Evolutionary conservation across 2,329 filamentous ascomycete species (phyloP).

Genomic region (Mariannaea elegans): DNA sequence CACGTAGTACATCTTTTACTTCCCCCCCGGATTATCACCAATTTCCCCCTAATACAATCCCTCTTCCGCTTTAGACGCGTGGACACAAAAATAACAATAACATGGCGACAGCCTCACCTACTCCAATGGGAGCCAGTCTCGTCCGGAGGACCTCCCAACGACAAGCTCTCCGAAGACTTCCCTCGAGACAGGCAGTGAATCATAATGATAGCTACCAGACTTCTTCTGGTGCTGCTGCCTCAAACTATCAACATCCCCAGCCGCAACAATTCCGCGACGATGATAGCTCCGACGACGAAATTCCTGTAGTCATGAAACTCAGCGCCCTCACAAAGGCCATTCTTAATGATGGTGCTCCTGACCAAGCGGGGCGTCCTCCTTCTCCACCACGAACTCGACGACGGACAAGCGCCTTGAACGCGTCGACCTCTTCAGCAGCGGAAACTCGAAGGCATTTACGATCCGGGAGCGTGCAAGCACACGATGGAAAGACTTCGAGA

Average conservation of each 20-base stretch:
- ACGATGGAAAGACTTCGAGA: conserved; percentile 49
- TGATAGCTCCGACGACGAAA: conserved; percentile 95
- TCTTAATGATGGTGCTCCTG: conserved; percentile 70
- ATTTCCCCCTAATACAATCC: conserved; percentile 30
- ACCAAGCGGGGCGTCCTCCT: conserved; percentile 49
- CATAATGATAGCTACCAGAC: conserved; percentile 57
- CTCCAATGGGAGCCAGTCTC: conserved; percentile 61
- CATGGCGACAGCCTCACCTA: conserved; percentile 64
- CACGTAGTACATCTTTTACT: conserved; percentile 52
- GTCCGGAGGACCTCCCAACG: conserved; percentile 63
- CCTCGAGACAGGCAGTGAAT: conserved; percentile 55
- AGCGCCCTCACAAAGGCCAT: conserved; percentile 91
- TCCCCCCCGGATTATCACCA: conserved; percentile 26
- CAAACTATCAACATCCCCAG: conserved; percentile 50
- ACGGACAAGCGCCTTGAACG: conserved; percentile 57
- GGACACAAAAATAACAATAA: conserved; percentile 33
- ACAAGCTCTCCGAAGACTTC: conserved; percentile 61
- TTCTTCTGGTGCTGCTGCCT: conserved; percentile 37
- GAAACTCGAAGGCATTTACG: conserved; percentile 58
- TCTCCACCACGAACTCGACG: conserved; percentile 60
- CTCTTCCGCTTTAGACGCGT: conserved; percentile 26
- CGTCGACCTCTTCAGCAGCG: conserved; percentile 52
- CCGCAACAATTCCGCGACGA: conserved; percentile 68
- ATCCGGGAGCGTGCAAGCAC: conserved; percentile 57
- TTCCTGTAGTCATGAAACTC: conserved; percentile 90